Evolutionary conservation across 202 grass and related monocot species (phyloP).

Genomic region (Brachypodium distachyon): DNA sequence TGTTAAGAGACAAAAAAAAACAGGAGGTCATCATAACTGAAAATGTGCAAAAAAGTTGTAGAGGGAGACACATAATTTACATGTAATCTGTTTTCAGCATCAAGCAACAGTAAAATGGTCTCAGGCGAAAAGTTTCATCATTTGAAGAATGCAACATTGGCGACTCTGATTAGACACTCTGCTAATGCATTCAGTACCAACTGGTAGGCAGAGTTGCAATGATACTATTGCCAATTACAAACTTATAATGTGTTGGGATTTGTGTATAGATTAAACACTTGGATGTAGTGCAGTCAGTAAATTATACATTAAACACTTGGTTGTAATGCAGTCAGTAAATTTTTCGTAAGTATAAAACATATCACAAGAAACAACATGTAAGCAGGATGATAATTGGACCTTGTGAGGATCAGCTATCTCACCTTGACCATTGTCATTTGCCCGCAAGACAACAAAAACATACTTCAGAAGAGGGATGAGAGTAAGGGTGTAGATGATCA

Average conservation of each 20-base stretch:
- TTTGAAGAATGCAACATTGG: not conserved
- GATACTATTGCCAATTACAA: not conserved
- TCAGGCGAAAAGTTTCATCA: not conserved
- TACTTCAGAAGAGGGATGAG: conserved; percentile 90
- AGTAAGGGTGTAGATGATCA: conserved; percentile 97
- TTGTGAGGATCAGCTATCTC: conserved; percentile 1
- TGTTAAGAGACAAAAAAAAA: conserved; percentile 19
- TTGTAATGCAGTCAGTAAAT: not conserved
- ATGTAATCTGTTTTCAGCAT: not conserved
- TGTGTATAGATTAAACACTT: not conserved
- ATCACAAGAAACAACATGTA: not conserved
- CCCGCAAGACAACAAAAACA: conserved; percentile 80
- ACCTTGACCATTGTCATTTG: conserved; percentile 98
- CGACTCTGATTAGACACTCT: not conserved
- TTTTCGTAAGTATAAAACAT: not conserved
- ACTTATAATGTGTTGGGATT: not conserved
- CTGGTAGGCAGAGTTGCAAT: not conserved
- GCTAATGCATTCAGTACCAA: not conserved
- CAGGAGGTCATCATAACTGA: not conserved
- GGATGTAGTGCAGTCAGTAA: not conserved
- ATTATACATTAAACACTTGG: not conserved
- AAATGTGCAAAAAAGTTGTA: not conserved
- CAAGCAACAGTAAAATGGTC: not conserved
- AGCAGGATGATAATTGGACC: not conserved
- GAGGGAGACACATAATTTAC: not conserved